These are phyloP conservation scores for Petunia secreta DNA, from an alignment of 257 asterid genomes.

Conservation along the genomic window DNA sequence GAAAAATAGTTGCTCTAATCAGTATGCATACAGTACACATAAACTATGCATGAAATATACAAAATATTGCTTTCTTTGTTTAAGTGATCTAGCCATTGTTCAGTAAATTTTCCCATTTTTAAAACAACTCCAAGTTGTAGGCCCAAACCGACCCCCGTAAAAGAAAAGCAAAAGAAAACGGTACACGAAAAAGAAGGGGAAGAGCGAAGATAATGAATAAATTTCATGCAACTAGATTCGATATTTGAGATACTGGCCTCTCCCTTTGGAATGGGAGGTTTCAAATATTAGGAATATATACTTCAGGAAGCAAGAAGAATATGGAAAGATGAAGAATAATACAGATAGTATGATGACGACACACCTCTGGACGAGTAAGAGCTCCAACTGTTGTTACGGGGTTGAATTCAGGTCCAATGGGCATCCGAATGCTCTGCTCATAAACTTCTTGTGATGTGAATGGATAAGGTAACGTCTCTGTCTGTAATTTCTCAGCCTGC, in stretches of 20 bases:
- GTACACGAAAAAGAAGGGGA: background rate
- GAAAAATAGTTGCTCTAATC: too few species aligned
- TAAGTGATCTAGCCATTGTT: too few species aligned
- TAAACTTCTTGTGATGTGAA: slow-evolving; percentile 77
- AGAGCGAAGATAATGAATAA: background rate
- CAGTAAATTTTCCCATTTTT: background rate
- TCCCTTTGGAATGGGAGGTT: background rate
- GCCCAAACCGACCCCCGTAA: background rate
- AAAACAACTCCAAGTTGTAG: background rate
- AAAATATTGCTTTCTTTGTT: too few species aligned
- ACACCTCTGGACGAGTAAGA: slow-evolving; percentile 89
- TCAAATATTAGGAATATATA: background rate
- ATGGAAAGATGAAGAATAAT: background rate
- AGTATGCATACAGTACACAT: too few species aligned
- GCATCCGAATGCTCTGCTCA: slow-evolving; percentile 88
- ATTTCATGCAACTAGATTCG: background rate
- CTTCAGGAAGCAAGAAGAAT: background rate
- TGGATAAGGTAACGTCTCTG: slow-evolving; percentile 86
- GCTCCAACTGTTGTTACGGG: slow-evolving; percentile 74
- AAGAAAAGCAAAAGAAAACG: background rate
- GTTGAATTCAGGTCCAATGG: slow-evolving; percentile 92
- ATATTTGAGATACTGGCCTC: background rate
- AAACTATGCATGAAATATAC: too few species aligned
- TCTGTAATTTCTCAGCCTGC: slow-evolving; percentile 85
- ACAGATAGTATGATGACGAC: slow-evolving; percentile 24